Conservation (phyloP, 2,329 filamentous ascomycete species). For the Talaromyces verruculosus region DNA sequence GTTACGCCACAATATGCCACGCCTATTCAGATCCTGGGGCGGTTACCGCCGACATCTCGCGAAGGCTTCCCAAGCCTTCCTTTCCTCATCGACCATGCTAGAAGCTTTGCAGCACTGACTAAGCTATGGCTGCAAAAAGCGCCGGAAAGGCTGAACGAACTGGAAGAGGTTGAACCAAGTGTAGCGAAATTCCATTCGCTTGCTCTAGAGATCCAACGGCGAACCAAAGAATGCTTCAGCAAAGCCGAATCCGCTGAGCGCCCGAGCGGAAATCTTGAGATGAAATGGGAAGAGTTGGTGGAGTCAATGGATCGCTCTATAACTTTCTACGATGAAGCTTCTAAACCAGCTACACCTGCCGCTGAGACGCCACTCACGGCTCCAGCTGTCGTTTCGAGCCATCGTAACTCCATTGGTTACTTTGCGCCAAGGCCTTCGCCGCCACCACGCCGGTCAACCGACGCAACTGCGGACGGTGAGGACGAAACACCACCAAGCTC, state of each 20-base stretch:
- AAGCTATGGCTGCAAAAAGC: constrained; percentile 54
- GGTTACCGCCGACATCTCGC: constrained; percentile 74
- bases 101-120: constrained; percentile 80
- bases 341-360: constrained; percentile 41
- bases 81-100: constrained; percentile 85
- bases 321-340: constrained; percentile 44
- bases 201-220: constrained; percentile 44
- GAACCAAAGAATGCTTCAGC: constrained; percentile 48
- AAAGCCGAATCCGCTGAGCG: constrained; percentile 51
- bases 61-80: constrained; percentile 93
- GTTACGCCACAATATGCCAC: constrained; percentile 87
- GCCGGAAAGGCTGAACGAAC: constrained; percentile 41
- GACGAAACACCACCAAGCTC: constrained; percentile 49
- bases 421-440: constrained; percentile 41
- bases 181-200: constrained; percentile 46
- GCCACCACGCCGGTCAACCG: constrained; percentile 41
- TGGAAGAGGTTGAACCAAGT: constrained; percentile 40
- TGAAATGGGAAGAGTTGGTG: constrained; percentile 52
- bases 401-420: constrained; percentile 45
- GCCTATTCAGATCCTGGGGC: constrained; percentile 82
- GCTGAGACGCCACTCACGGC: constrained; percentile 34
- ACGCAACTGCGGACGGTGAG: constrained; percentile 39
- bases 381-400: constrained; percentile 34
- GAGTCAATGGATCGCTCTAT: constrained; percentile 48
- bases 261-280: constrained; percentile 47